Percentiles rank a stretch among this genome's conserved stretches.
Evolutionary conservation across 176 grass and related monocot genomes (phyloP).

Genomic region (Elymus sibiricus): DNA sequence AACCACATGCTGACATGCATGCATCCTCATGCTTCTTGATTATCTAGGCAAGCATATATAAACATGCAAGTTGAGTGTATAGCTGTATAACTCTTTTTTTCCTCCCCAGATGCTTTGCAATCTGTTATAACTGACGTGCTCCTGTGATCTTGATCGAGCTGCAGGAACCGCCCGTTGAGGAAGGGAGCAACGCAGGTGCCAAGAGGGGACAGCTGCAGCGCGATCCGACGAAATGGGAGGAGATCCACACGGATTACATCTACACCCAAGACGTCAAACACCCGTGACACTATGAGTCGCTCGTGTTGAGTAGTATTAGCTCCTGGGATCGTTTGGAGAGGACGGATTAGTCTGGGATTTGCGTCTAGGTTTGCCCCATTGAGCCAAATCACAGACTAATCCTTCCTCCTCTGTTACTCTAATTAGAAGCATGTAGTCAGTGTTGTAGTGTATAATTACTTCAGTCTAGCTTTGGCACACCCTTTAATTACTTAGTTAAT

Average conservation of each 20-base stretch:
- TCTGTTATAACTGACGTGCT: neutral
- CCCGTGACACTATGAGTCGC: neutral
- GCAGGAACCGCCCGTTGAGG: slow-evolving; percentile 16
- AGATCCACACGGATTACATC: slow-evolving; percentile 56
- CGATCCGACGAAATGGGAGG: slow-evolving; percentile 26
- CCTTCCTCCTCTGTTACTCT: neutral
- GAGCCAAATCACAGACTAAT: slow-evolving; percentile 6
- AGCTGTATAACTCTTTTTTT: neutral
- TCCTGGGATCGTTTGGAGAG: neutral
- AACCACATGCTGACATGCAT: neutral
- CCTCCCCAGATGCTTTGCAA: neutral
- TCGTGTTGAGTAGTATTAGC: neutral
- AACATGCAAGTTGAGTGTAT: neutral
- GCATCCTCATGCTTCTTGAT: neutral
- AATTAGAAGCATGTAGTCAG: neutral
- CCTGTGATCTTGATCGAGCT: neutral
- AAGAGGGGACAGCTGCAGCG: neutral
- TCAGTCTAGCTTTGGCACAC: neutral
- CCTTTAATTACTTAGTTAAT: neutral
- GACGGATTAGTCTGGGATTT: slow-evolving; percentile 23
- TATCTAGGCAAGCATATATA: neutral
- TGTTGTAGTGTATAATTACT: neutral
- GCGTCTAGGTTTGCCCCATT: neutral
- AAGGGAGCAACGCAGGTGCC: neutral
- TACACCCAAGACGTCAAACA: slow-evolving; percentile 46